phyloP scores from a whole-genome alignment of 2,329 filamentous ascomycete genomes.

The Fusarium citri region DNA sequence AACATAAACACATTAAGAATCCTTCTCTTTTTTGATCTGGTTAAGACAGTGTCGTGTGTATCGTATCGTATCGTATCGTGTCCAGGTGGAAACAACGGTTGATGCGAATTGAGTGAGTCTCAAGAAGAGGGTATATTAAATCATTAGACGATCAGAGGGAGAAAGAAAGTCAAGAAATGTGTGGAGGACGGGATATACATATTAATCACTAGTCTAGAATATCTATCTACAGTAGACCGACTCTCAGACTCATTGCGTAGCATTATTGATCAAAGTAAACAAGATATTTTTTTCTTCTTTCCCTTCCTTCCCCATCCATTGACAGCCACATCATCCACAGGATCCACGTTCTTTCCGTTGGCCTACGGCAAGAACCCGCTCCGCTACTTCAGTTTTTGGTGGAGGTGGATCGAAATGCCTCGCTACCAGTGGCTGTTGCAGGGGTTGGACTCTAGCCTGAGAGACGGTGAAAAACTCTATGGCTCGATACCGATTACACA shows the following conservation, averaged over 20 bases:
- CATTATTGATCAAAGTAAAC: conserved; percentile 26
- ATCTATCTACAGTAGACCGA: conserved; percentile 21
- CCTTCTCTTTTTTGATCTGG: not conserved
- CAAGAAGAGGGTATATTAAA: conserved; percentile 16
- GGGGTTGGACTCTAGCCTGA: not conserved
- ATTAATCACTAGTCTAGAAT: not conserved
- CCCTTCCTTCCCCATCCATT: conserved; percentile 41
- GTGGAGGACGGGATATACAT: conserved; percentile 34
- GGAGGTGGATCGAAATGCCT: conserved; percentile 11
- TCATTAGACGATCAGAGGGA: conserved; percentile 9
- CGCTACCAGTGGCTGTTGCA: not conserved
- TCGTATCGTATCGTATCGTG: conserved; percentile 5
- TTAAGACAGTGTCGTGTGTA: conserved; percentile 10
- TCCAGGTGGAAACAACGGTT: conserved; percentile 11
- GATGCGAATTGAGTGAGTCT: conserved; percentile 19
- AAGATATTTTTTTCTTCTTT: conserved; percentile 19
- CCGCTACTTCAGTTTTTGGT: conserved; percentile 20
- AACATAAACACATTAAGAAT: conserved; percentile 25
- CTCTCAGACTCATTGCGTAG: conserved; percentile 6
- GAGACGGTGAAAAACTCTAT: conserved; percentile 41
- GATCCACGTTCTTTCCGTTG: conserved; percentile 35
- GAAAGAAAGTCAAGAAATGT: not conserved
- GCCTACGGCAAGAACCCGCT: conserved; percentile 36
- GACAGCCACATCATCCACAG: conserved; percentile 47
- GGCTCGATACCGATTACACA: conserved; percentile 36